Conservation (phyloP, 306 rosid genomes). For the Cicer cuneatum region DNA sequence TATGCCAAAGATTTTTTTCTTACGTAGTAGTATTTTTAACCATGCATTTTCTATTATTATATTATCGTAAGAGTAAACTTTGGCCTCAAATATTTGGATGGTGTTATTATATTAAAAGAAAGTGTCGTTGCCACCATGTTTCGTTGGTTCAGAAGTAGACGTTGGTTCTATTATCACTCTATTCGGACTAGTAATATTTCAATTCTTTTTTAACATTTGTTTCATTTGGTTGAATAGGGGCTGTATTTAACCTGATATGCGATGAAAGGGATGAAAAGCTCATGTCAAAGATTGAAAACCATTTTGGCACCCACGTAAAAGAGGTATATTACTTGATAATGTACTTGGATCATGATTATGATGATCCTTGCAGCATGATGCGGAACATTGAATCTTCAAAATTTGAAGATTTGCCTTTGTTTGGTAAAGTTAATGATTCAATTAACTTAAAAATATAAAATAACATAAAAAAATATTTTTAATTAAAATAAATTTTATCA, state of each 20-base stretch:
- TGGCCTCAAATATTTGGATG: background rate
- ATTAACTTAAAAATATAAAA: too few relatives aligned
- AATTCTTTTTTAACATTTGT: slow-evolving; percentile 11
- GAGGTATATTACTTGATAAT: slow-evolving; percentile 52
- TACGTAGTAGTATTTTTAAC: slow-evolving; percentile 1
- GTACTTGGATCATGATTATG: background rate
- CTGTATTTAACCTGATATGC: slow-evolving; percentile 67
- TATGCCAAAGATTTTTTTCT: background rate
- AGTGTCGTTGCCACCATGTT: slow-evolving; percentile 13
- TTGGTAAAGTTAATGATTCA: too few relatives aligned
- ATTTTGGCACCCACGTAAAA: slow-evolving; percentile 53
- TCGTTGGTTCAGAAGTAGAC: slow-evolving; percentile 17
- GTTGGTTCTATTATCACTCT: slow-evolving; percentile 14
- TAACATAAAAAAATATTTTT: too few relatives aligned
- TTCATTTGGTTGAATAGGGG: slow-evolving; percentile 50
- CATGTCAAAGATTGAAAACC: slow-evolving; percentile 56
- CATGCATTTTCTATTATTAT: slow-evolving; percentile 17
- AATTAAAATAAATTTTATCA: too few relatives aligned
- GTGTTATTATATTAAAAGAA: background rate
- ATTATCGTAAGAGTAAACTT: background rate
- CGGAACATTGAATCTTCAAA: slow-evolving; percentile 14
- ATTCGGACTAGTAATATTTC: slow-evolving; percentile 16
- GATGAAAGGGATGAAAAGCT: slow-evolving; percentile 47
- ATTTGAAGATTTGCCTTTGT: background rate
- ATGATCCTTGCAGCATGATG: background rate